A percentile compares a stretch with the other conserved stretches of the same genome.
Conservation (phyloP, 2,329 filamentous ascomycete species). For the Colletotrichum higginsianum region DNA sequence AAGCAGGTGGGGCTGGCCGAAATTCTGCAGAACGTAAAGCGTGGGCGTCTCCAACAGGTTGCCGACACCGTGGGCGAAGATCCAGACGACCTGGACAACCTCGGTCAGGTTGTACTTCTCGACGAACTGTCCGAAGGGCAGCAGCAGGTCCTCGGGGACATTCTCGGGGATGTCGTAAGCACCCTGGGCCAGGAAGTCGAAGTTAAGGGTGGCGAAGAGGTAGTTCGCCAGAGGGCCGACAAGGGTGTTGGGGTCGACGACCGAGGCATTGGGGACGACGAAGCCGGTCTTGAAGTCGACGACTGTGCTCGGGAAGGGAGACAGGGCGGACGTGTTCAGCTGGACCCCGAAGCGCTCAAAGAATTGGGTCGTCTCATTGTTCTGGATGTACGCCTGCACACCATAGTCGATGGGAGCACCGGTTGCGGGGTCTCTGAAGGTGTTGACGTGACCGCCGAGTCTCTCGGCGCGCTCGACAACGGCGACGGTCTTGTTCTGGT, state of each 20-base stretch:
- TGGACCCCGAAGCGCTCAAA: constrained; percentile 60
- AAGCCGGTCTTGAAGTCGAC: constrained; percentile 42
- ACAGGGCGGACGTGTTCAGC: constrained; percentile 26
- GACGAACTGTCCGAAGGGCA: constrained; percentile 41
- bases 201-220: constrained; percentile 33
- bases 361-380: constrained; percentile 57
- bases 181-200: constrained; percentile 42
- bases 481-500: constrained; percentile 62
- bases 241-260: constrained; percentile 28
- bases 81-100: constrained; percentile 47
- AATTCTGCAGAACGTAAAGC: constrained; percentile 57
- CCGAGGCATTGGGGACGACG: constrained; percentile 38
- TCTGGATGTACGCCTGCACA: constrained; percentile 54
- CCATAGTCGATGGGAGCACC: constrained; percentile 54
- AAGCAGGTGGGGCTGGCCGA: constrained; percentile 46
- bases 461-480: constrained; percentile 57
- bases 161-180: constrained; percentile 54
- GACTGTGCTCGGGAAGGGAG: constrained; percentile 37
- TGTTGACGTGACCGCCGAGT: constrained; percentile 64
- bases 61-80: constrained; percentile 56
- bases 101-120: constrained; percentile 36
- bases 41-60: constrained; percentile 56
- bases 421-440: constrained; percentile 58
- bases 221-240: constrained; percentile 26
- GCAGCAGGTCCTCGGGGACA: constrained; percentile 51